Evolutionary conservation across 1,139 yeast genomes (phyloP).

Genomic region (Yarrowia galli): DNA sequence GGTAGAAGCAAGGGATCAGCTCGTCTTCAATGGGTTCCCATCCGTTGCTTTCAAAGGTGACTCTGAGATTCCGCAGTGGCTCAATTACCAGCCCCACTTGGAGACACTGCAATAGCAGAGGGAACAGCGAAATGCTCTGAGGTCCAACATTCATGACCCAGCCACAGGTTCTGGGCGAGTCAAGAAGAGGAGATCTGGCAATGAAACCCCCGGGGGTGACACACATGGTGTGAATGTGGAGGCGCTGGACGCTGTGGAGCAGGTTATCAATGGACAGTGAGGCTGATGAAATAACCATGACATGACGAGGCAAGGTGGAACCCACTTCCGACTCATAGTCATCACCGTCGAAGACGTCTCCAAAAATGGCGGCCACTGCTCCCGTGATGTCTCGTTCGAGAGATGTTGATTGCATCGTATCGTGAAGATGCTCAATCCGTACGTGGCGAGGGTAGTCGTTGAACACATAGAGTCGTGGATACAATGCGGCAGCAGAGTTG

Average conservation of each 20-base stretch:
- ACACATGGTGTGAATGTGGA: slow-evolving; percentile 29
- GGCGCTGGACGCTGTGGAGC: slow-evolving; percentile 5
- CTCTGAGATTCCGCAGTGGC: slow-evolving; percentile 16
- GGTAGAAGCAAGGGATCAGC: slow-evolving; percentile 24
- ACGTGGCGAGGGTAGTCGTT: slow-evolving; percentile 17
- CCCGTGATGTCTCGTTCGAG: slow-evolving; percentile 9
- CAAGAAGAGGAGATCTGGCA: slow-evolving; percentile 8
- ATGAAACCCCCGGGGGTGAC: slow-evolving; percentile 16
- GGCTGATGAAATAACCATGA: slow-evolving; percentile 19
- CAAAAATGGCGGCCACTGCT: slow-evolving; percentile 16
- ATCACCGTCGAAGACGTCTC: neutral
- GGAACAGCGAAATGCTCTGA: slow-evolving; percentile 8
- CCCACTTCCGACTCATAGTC: neutral
- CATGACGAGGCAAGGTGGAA: slow-evolving; percentile 25
- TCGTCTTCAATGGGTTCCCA: slow-evolving; percentile 30
- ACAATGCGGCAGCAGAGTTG: neutral
- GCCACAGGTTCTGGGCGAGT: slow-evolving; percentile 19
- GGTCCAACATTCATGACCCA: slow-evolving; percentile 20
- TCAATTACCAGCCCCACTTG: slow-evolving; percentile 25
- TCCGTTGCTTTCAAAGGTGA: slow-evolving; percentile 23
- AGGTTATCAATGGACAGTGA: slow-evolving; percentile 10
- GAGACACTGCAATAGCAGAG: slow-evolving; percentile 1
- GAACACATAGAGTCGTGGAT: slow-evolving; percentile 21
- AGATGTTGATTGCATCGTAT: slow-evolving; percentile 1
- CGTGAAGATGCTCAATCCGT: slow-evolving; percentile 8